Conservation (phyloP, 1,139 yeast species). For the Saccharomycopsis hybrid region DNA sequence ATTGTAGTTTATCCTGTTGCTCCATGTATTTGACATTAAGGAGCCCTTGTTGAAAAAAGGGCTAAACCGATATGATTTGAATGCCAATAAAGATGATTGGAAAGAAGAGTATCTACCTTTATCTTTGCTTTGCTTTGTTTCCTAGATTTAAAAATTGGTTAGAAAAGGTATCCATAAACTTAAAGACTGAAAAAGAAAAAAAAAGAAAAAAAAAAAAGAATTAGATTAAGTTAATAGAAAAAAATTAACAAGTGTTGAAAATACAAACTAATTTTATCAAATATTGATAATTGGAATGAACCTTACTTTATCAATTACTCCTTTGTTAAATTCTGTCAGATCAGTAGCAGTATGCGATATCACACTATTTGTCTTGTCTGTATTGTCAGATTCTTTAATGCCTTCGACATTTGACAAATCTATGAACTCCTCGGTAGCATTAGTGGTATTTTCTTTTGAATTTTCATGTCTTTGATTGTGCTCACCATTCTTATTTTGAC, state of each 20-base stretch:
- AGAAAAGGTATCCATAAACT: background rate
- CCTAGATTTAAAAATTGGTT: constrained; percentile 4
- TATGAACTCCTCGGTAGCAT: too few species aligned
- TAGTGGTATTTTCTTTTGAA: too few species aligned
- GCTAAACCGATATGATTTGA: constrained; percentile 28
- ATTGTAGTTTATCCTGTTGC: constrained; percentile 23
- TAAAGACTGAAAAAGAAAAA: constrained; percentile 2
- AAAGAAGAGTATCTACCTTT: constrained; percentile 23
- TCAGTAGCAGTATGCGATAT: too few species aligned
- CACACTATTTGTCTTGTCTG: too few species aligned
- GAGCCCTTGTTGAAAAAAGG: constrained; percentile 26
- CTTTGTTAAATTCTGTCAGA: too few species aligned
- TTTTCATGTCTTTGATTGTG: too few species aligned
- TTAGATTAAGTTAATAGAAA: background rate
- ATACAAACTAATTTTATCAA: background rate
- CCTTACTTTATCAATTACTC: too few species aligned
- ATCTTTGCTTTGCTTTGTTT: background rate
- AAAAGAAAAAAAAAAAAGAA: background rate
- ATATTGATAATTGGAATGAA: too few species aligned
- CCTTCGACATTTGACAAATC: too few species aligned
- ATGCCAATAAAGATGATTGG: constrained; percentile 27
- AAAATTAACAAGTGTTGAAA: background rate
- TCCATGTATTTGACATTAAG: constrained; percentile 28
- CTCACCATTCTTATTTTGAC: too few species aligned
- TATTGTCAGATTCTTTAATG: too few species aligned